Evolutionary conservation across 176 grass and related monocot genomes (phyloP).

Genomic region (Urochloa ruziziensis): DNA sequence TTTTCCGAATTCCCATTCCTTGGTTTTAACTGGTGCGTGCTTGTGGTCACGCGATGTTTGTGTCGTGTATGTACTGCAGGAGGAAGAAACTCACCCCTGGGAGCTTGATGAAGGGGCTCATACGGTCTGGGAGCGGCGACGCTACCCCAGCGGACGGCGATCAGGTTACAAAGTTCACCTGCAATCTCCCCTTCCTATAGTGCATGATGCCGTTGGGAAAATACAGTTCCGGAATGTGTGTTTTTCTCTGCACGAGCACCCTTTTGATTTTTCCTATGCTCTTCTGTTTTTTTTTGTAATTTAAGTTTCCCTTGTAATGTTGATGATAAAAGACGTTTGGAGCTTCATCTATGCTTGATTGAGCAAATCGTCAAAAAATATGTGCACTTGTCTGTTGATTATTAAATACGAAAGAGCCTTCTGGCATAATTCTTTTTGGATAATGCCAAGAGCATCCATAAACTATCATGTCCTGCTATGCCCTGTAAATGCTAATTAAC

Average conservation of each 20-base stretch:
- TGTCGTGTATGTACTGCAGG: conserved; percentile 47
- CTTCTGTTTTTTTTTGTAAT: too few relatives aligned
- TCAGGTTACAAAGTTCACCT: conserved; percentile 44
- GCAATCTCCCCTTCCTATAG: background rate
- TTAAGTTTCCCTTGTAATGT: background rate
- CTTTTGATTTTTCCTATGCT: background rate
- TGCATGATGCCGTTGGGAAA: background rate
- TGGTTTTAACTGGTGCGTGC: background rate
- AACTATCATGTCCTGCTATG: background rate
- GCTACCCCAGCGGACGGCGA: conserved; percentile 70
- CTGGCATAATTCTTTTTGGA: background rate
- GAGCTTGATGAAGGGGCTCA: conserved; percentile 87
- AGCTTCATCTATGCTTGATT: background rate
- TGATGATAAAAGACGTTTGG: background rate
- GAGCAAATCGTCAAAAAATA: background rate
- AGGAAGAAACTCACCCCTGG: conserved; percentile 81
- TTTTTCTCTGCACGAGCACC: background rate
- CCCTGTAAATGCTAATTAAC: background rate
- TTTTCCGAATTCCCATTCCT: background rate
- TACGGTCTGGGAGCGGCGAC: conserved; percentile 63
- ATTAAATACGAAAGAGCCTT: background rate
- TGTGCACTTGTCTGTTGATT: background rate
- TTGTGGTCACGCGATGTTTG: background rate
- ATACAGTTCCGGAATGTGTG: background rate
- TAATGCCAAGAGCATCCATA: background rate